Base-by-base conservation (phyloP, 805 yeast species). In the Yarrowia porcina region DNA sequence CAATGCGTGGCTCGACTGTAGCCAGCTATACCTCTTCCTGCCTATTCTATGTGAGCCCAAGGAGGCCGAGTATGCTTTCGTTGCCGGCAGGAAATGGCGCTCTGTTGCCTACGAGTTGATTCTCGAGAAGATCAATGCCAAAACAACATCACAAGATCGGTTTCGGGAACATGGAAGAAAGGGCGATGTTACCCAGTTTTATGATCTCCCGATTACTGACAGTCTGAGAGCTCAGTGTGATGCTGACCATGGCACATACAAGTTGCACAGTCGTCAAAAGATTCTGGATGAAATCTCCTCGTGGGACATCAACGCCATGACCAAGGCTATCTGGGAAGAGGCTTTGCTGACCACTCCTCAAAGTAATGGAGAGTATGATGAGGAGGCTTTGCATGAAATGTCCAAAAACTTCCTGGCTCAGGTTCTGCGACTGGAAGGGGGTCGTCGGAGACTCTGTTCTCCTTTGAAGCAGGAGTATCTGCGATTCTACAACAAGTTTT, bases 91-190 rank as follows among this genome's bases (percentile, higher is more conserved):
- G 13, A 50, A 35, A 35, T 50, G 57, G 57, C 30, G 57, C 4
- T 50, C 57, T 23, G 57, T 50, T 11, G 57, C 57, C 5, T 50
- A 50, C 32, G 57, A 50, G 42, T 3, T 50, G 42, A 50, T 50
- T 25, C 32, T 50, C 15, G 57, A 50, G 42, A 33, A 33, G 36
- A 50, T 50, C 6, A 42, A 32, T 10, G 57, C 36, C 3, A 4
- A 18, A 1, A 21, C 41, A 13, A 21, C 15, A n/a, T n/a, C n/a
- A 33, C 23, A 15, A 3, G 25, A 32, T 0, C 57, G 23, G 30
- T 35, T 50, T 11, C 23, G 35, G 17, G 57, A 50, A 21, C 57
- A 50, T 11, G 57, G 57, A 7, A 50, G 57, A 35, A 17, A 13
- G 11, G 57, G 32, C 11, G 57, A 33, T 11, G 21, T 3, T 21